A percentile compares a stretch with the other conserved stretches of the same genome.
phyloP scores from a whole-genome alignment of 2,329 filamentous ascomycete genomes.

The Akanthomyces uredinophilus region DNA sequence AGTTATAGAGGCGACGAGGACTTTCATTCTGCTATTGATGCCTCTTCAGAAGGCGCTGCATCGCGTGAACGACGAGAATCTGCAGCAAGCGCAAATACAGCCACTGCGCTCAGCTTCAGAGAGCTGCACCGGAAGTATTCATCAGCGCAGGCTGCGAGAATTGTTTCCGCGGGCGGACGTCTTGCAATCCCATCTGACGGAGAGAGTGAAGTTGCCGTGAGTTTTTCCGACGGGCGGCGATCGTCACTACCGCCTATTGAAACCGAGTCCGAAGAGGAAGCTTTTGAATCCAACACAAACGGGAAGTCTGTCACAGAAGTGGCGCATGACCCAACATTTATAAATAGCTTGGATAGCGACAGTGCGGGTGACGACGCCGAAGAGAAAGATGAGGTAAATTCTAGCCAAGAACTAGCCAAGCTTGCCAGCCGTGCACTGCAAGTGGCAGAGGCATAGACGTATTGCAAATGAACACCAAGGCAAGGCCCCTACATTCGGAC shows the following conservation, averaged over 20 bases:
- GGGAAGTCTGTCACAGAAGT: background rate
- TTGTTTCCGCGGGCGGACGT: constrained; percentile 34
- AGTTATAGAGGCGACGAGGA: constrained; percentile 41
- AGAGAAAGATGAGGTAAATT: background rate
- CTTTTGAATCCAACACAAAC: constrained; percentile 4
- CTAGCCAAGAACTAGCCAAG: background rate
- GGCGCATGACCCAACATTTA: background rate
- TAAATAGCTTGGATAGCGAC: background rate
- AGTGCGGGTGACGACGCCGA: background rate
- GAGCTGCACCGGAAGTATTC: constrained; percentile 58
- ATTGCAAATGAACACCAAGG: background rate
- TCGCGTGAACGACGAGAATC: constrained; percentile 53
- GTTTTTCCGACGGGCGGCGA: constrained; percentile 53
- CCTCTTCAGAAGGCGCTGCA: constrained; percentile 38
- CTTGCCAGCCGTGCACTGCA: background rate
- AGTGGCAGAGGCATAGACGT: background rate
- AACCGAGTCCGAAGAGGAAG: constrained; percentile 30
- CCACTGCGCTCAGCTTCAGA: constrained; percentile 60
- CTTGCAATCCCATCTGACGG: constrained; percentile 49
- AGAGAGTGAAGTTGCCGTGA: constrained; percentile 56
- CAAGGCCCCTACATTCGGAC: background rate
- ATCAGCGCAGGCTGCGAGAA: constrained; percentile 44
- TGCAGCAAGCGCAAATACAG: constrained; percentile 59
- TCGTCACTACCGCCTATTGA: constrained; percentile 52
- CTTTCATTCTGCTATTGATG: constrained; percentile 47